Evolutionary conservation across 2,329 filamentous ascomycete genomes (phyloP), one percentile per base, ranked within the genome.

Genomic region (Pseudocercospora fijiensis): DNA sequence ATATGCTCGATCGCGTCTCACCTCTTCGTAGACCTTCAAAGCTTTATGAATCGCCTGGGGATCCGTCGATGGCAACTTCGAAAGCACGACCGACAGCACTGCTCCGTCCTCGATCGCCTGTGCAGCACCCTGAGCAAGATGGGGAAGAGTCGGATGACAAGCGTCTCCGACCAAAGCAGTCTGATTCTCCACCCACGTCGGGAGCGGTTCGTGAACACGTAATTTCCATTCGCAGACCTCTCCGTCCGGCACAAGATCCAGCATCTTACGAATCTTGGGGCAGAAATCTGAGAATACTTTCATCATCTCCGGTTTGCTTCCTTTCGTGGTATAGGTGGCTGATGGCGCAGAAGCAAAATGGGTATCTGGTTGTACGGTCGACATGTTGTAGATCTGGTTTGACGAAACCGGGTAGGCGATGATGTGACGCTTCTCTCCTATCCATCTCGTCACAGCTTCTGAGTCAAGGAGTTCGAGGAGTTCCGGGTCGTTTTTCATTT

Each of bases 341-440:
- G 82, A 83, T 2, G 82, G 81, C 1, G 84, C 85, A 2, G 81
- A 80, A 1, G 85, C 83, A 66, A 87, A 86, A 71, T 88, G 84
- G 28, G 76, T 78, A 63, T 88, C 85, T 0, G 86, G 85, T 65
- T 89, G 86, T 0, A 83, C 80, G 1, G 86, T 87, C 11, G 84
- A 86, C 45, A 90, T 76, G 75, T 90, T 90, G 78, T 89, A 89
- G 62, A 89, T 84, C 16, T 82, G 82, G 71, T 90, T 86, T 72
- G 82, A 84, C 65, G 85, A 83, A 49, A 94, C 87, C 0, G 90
- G 87, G 74, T 93, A 94, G 0, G 89, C 89, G 70, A 93, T 90
- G 75, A 92, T 89, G 76, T 93, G 90, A 1, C 89, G 83, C 69
- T 85, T 85, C 73, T 87, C 86, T 30, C 90, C 90, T 58, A 93